Evolutionary conservation across 495 filamentous ascomycete genomes (phyloP), one percentile per base, ranked within the genome.

Genomic region (Lasiosphaeria hispida): DNA sequence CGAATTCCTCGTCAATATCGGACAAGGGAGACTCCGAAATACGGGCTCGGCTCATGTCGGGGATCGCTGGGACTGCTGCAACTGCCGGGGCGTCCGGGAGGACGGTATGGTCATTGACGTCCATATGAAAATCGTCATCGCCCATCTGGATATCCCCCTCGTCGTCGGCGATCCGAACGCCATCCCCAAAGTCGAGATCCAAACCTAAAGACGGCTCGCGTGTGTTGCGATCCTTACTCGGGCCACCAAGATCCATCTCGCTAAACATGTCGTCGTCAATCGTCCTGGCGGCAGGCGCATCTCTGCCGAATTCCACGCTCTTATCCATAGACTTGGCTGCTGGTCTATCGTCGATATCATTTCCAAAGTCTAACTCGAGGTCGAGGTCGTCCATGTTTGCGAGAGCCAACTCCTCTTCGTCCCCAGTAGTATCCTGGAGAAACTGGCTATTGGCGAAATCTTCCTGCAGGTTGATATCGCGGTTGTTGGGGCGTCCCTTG

Each of bases 281-380:
- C 7, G 77, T 72, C 48, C 83, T 78, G 19, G 86, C 76, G 13
- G 83, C 75, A 11, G 87, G 86, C 30, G 87, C 90, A 59, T 93
- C 87, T 83, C 89, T 85, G 68, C 90, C 90, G 63, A 90, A 79
- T 84, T 96, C 91, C 59, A 95, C 83, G 60, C 87, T 92, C 56
- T 85, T 83, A 56, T 84, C 76, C 59, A 72, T 72, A 4, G 66
- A 53, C 53, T 69, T 73, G 50, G 61, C 71, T 36, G 23, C 23
- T 30, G 75, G 73, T 17, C 65, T 57, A 18, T 79, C 72, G 44
- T 82, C 83, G 45, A 80, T 67, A 60, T 84, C 82, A 59, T 80
- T 71, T 30, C 80, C 82, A 59, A 86, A 78, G 63, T 87, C 84
- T 23, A 88, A 62, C 19, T 79, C 80, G 43, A 86, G 63, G 43